Evolutionary conservation across 75 land plant species (phyloP).

Genomic region (Cunninghamia lanceolata): DNA sequence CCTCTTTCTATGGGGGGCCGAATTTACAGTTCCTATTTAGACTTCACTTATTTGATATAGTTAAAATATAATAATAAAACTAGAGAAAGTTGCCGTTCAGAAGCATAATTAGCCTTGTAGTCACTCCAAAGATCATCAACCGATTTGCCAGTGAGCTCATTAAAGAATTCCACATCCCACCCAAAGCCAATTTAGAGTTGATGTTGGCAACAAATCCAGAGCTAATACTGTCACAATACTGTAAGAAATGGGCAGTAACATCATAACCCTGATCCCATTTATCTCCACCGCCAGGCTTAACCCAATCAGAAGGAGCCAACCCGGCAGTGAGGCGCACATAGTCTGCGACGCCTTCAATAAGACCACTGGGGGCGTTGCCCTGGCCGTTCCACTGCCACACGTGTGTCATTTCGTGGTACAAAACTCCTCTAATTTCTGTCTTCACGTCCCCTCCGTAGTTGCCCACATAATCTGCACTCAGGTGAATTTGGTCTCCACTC

Average conservation of each 20-base stretch:
- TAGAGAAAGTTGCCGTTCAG: too few species aligned
- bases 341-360: slow-evolving; percentile 64
- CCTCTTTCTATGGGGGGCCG: too few species aligned
- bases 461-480: slow-evolving; percentile 33
- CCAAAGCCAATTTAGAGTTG: slow-evolving; percentile 57
- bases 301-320: slow-evolving; percentile 43
- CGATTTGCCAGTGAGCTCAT: slow-evolving; percentile 46
- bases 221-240: slow-evolving; percentile 45
- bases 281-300: slow-evolving; percentile 48
- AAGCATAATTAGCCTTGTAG: slow-evolving; percentile 46
- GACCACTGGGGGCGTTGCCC: slow-evolving; percentile 24
- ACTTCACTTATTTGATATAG: too few species aligned
- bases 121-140: slow-evolving; percentile 68
- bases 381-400: slow-evolving; percentile 74
- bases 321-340: slow-evolving; percentile 47
- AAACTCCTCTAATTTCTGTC: slow-evolving; percentile 40
- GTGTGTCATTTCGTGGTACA: slow-evolving; percentile 70
- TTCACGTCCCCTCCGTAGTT: slow-evolving; percentile 38
- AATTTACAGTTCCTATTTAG: too few species aligned
- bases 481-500: slow-evolving; percentile 29
- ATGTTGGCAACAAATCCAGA: slow-evolving; percentile 66
- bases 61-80: too few species aligned
- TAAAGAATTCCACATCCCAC: slow-evolving; percentile 43
- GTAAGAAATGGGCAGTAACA: slow-evolving; percentile 61
- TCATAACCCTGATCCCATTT: slow-evolving; percentile 71